Percentiles rank a stretch among this genome's conserved stretches.
These are phyloP conservation scores for Bipolaris oryzae DNA, from an alignment of 2,329 filamentous ascomycete species.

Conservation along the genomic window DNA sequence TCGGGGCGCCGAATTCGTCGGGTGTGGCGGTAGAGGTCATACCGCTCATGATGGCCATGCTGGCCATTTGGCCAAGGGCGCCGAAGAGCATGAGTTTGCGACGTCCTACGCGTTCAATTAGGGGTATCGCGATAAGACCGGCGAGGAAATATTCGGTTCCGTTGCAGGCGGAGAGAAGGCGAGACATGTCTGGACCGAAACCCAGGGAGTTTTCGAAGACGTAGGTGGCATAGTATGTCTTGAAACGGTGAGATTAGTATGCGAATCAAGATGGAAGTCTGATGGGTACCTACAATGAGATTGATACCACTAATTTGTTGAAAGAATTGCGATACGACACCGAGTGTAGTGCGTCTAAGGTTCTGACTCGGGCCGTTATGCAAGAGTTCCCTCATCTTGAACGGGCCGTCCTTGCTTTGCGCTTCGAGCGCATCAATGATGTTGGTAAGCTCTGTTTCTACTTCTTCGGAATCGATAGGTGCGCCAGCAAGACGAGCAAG, in stretches of 20 bases:
- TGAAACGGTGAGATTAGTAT: not conserved
- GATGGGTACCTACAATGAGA: conserved; percentile 17
- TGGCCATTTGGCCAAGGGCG: conserved; percentile 37
- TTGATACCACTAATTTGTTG: conserved; percentile 49
- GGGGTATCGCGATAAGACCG: conserved; percentile 47
- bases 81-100: conserved; percentile 41
- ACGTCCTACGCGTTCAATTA: conserved; percentile 47
- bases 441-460: conserved; percentile 37
- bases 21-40: conserved; percentile 11
- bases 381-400: conserved; percentile 43
- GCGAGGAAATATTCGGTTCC: conserved; percentile 52
- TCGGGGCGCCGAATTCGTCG: conserved; percentile 12
- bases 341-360: conserved; percentile 50
- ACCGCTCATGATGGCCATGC: conserved; percentile 56
- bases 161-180: conserved; percentile 49
- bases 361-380: conserved; percentile 54
- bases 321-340: conserved; percentile 56
- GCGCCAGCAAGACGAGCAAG: conserved; percentile 18
- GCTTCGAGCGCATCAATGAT: conserved; percentile 52
- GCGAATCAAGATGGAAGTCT: not conserved
- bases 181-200: conserved; percentile 48
- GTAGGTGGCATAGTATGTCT: conserved; percentile 39
- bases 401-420: conserved; percentile 45
- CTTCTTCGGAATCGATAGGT: conserved; percentile 29
- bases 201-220: conserved; percentile 56